Base-by-base conservation (phyloP, 768 basidiomycete genomes). In the Dendrothele bispora region DNA sequence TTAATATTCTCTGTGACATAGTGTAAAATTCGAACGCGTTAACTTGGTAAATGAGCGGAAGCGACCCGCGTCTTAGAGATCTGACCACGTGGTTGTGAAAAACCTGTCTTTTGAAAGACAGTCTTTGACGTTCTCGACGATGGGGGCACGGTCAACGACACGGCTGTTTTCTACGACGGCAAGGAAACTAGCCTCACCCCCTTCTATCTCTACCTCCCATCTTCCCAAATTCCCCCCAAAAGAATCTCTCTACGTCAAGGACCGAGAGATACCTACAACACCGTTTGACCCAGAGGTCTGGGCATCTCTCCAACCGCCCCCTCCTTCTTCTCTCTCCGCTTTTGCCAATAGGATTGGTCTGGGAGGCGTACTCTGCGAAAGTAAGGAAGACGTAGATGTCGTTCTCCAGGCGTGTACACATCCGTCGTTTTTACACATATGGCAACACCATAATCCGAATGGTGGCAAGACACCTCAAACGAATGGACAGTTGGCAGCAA, bases 341-440 rank as follows among this genome's bases (percentile, higher is more conserved):
- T 86, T 93, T 55, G 75, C 84, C 2, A 83, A 91, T 55, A 77
- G 91, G 53, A 78, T 88, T 60, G 88, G 89, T 27, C 80, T 91
- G 3, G 74, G 76, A 0, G 72, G 77, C 1, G 70, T 85, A n/a
- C 58, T 85, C 21, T n/a, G n/a, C n/a, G n/a, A n/a, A n/a, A n/a
- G n/a, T n/a, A n/a, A n/a, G n/a, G 55, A 70, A 2, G 72, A 78
- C 3, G 59, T 79, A 5, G 80, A 84, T 35, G 56, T 77, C 17
- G 68, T 89, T 38, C 78, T 80, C 55, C 87, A 87, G 60, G 84
- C 82, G 17, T 90, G 88, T 73, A 93, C 90, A 2, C 91, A 91
- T 62, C 74, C 81, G 17, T 90, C 88, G 4, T 83, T 86, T 55
- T 57, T 81, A 42, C 57, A 69, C 35, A 69, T 84, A 43, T 77